Base-by-base conservation (phyloP, 495 filamentous ascomycete genomes). In the Acidiella bohemica region DNA sequence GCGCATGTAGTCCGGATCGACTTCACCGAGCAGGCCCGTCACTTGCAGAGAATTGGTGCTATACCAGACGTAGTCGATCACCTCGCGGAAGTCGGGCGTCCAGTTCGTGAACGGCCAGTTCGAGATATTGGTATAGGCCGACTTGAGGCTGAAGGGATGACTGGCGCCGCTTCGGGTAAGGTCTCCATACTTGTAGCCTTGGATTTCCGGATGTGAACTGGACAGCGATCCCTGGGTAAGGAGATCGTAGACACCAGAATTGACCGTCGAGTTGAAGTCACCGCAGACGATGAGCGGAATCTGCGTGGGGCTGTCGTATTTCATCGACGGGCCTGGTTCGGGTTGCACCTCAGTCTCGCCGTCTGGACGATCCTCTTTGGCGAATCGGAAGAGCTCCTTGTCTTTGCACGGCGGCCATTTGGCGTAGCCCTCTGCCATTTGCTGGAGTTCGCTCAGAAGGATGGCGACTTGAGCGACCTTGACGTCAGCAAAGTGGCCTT, bases 41-140 rank as follows among this genome's bases (percentile, higher is more conserved):
- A 93, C 78, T 55, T 92, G 82, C 30, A 97, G 67, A 21, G 84
- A 74, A 58, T 93, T 96, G 30, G 84, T 84, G 36, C 83, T 83
- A 63, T 86, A 97, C 85, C 84, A 96, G 54, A 96, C 81, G 59
- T 96, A 96, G 58, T 97, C 90, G 43, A 97, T 78, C 36, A 93
- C 82, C 28, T 80, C 86, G 17, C 71, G 76, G 67, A 94, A 97
- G 23, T 72, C 73, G 4, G 90, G 87, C 10, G 85, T 92, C 61
- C 95, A 96, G 61, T 97, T 96, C 26, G 90, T 96, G 59, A 95
- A 96, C 34, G 72, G 73, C 45, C 96, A 59, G 53, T 93, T 84
- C n/a, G 81, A 76, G 10, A 82, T 68, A 50, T 73, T 69, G 12
- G 67, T 66, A 55, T 97, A 97, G 11, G 84, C 74, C 2, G 88